A percentile compares a stretch with the other conserved stretches of the same genome.
Evolutionary conservation across 2,329 filamentous ascomycete genomes (phyloP).

Genomic region (Colletotrichum musicola): DNA sequence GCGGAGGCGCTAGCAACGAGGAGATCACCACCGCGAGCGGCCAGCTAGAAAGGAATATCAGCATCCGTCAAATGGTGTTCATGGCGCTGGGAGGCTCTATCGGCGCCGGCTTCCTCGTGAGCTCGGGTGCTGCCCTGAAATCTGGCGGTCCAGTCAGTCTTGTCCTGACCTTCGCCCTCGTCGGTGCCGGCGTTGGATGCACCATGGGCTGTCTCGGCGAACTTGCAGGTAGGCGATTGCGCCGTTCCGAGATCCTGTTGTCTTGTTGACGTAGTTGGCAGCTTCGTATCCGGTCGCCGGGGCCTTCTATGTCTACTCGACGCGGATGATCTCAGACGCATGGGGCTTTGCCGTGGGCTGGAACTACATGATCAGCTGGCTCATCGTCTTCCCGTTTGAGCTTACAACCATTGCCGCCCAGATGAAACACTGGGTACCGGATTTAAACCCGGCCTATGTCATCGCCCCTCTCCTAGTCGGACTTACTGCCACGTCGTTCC

Average conservation of each 20-base stretch:
- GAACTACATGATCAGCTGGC: slow-evolving; percentile 53
- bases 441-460: slow-evolving; percentile 44
- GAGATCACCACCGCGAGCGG: slow-evolving; percentile 17
- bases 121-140: slow-evolving; percentile 48
- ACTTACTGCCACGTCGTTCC: slow-evolving; percentile 57
- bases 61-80: slow-evolving; percentile 50
- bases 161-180: slow-evolving; percentile 48
- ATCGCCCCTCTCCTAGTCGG: slow-evolving; percentile 55
- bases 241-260: background rate
- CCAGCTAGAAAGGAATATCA: slow-evolving; percentile 45
- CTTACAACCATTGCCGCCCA: slow-evolving; percentile 51
- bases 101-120: slow-evolving; percentile 52
- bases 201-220: slow-evolving; percentile 47
- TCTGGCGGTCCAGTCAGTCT: slow-evolving; percentile 48
- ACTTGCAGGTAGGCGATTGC: slow-evolving; percentile 43
- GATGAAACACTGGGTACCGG: slow-evolving; percentile 46
- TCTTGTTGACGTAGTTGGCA: slow-evolving; percentile 27
- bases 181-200: slow-evolving; percentile 49
- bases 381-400: slow-evolving; percentile 54
- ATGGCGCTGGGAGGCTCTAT: slow-evolving; percentile 53
- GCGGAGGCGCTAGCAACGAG: background rate
- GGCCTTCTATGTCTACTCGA: slow-evolving; percentile 55
- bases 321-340: slow-evolving; percentile 51
- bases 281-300: slow-evolving; percentile 50
- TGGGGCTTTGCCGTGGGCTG: slow-evolving; percentile 57